These are phyloP conservation scores for Salvia hispanica DNA, from an alignment of 257 asterid species.

Conservation along the genomic window DNA sequence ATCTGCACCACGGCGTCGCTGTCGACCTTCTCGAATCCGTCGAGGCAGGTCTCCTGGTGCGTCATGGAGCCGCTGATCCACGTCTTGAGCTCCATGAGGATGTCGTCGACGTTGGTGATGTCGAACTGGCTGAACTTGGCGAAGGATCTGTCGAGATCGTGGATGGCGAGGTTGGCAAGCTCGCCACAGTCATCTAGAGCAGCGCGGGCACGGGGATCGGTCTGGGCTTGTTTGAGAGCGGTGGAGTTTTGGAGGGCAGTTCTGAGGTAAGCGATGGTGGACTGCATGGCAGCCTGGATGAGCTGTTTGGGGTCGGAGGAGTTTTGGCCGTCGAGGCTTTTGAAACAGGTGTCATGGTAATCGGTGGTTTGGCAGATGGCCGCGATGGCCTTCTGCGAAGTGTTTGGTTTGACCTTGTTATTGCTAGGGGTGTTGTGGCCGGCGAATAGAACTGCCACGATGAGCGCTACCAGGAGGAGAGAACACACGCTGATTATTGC, in stretches of 20 bases:
- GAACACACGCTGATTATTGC: slow-evolving; percentile 44
- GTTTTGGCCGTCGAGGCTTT: slow-evolving; percentile 46
- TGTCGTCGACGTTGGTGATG: slow-evolving; percentile 43
- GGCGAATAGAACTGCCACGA: slow-evolving; percentile 62
- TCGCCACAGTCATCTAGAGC: slow-evolving; percentile 65
- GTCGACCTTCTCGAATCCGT: slow-evolving; percentile 51
- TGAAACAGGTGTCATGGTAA: slow-evolving; percentile 56
- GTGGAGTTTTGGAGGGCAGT: slow-evolving; percentile 52
- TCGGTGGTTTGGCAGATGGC: slow-evolving; percentile 67
- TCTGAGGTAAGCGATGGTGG: slow-evolving; percentile 38
- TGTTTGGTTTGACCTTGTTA: not conserved
- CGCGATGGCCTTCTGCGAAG: slow-evolving; percentile 60
- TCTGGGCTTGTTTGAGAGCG: slow-evolving; percentile 34
- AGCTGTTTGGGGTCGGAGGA: slow-evolving; percentile 70
- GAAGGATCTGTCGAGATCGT: slow-evolving; percentile 56
- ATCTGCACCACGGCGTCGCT: slow-evolving; percentile 67
- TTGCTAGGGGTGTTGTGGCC: not conserved
- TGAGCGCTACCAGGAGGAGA: slow-evolving; percentile 51
- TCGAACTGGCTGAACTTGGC: slow-evolving; percentile 52
- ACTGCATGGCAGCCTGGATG: slow-evolving; percentile 53
- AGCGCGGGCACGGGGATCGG: slow-evolving; percentile 45
- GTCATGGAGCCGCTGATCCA: slow-evolving; percentile 92
- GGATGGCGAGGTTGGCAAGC: slow-evolving; percentile 49
- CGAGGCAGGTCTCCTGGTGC: slow-evolving; percentile 77
- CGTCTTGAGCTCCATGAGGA: slow-evolving; percentile 54